Evolutionary conservation across 2,329 filamentous ascomycete genomes (phyloP).

Genomic region (Curvularia lunata): DNA sequence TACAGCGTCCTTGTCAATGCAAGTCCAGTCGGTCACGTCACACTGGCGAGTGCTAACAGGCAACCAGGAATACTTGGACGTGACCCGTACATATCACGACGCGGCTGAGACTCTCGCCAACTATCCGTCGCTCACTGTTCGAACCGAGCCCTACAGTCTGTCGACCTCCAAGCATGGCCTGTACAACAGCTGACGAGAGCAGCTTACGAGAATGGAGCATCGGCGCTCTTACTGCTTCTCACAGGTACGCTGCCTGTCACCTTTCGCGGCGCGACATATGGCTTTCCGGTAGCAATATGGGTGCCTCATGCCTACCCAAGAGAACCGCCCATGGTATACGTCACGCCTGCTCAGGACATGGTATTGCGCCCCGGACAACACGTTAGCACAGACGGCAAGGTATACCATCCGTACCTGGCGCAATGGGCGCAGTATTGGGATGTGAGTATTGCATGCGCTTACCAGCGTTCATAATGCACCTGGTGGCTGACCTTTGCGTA

Average conservation of each 20-base stretch:
- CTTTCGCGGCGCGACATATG: conserved; percentile 87
- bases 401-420: conserved; percentile 95
- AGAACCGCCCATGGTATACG: conserved; percentile 85
- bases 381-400: conserved; percentile 87
- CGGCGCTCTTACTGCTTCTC: conserved; percentile 84
- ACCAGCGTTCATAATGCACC: background rate
- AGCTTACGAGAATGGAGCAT: conserved; percentile 89
- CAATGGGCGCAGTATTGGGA: conserved; percentile 91
- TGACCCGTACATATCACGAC: conserved; percentile 91
- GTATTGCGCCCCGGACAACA: conserved; percentile 89
- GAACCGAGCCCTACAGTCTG: conserved; percentile 95
- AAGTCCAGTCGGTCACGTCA: background rate
- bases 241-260: conserved; percentile 87
- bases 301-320: conserved; percentile 87
- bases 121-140: conserved; percentile 79
- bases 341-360: conserved; percentile 88
- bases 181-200: conserved; percentile 31
- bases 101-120: conserved; percentile 81
- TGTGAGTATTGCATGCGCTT: conserved; percentile 62
- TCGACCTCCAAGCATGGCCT: conserved; percentile 16
- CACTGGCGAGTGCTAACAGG: background rate
- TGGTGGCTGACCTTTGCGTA: conserved; percentile 35
- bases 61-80: conserved; percentile 84
- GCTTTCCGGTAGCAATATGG: conserved; percentile 93
- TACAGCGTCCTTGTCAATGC: conserved; percentile 79